phyloP scores from a whole-genome alignment of 345 rosid species.

The Aegle marmelos region DNA sequence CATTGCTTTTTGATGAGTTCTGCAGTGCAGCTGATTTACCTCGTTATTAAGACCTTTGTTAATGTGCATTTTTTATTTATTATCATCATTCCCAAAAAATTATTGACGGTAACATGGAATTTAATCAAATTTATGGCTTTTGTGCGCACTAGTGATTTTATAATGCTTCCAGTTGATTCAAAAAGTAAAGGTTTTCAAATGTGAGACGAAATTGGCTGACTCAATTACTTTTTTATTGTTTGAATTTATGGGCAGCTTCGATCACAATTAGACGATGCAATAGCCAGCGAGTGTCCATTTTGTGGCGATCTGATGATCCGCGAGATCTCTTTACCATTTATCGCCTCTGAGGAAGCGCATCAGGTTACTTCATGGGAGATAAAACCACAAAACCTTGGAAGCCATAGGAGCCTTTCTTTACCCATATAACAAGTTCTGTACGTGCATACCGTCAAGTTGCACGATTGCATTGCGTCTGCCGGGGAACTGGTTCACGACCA shows the following conservation, averaged over 20 bases:
- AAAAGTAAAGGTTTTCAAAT: neutral
- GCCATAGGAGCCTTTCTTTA: constrained; percentile 61
- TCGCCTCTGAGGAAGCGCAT: constrained; percentile 63
- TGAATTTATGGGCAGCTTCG: constrained; percentile 59
- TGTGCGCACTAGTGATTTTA: neutral
- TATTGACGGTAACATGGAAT: neutral
- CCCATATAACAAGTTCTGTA: constrained; percentile 26
- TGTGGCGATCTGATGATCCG: constrained; percentile 92
- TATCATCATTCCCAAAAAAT: too few species aligned
- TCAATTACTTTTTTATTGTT: constrained; percentile 7
- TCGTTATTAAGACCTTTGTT: neutral
- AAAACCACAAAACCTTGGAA: constrained; percentile 55
- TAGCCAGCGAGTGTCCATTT: constrained; percentile 92
- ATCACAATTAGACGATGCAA: constrained; percentile 87
- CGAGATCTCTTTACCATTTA: constrained; percentile 73
- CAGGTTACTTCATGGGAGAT: constrained; percentile 84
- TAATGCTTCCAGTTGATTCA: neutral
- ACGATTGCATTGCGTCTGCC: neutral
- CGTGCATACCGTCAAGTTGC: neutral
- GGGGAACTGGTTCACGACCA: neutral
- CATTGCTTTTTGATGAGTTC: neutral
- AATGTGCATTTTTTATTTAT: neutral
- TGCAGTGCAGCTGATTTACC: neutral
- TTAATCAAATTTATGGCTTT: neutral
- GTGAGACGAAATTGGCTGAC: neutral